These are phyloP conservation scores for Elasticomyces elasticus DNA, from an alignment of 495 filamentous ascomycete genomes.

Conservation along the genomic window DNA sequence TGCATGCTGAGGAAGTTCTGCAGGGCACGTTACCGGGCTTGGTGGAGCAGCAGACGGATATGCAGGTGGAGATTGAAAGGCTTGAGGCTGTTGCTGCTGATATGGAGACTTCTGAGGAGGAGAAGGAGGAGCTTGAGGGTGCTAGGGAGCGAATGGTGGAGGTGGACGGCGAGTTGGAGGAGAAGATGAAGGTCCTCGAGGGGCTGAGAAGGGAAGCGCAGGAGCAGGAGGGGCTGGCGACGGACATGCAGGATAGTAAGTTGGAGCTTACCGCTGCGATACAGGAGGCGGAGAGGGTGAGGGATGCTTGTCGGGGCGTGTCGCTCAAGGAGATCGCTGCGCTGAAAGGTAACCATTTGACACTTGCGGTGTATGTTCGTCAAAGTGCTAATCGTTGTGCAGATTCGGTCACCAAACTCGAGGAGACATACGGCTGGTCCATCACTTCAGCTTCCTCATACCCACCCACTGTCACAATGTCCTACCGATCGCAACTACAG, in stretches of 20 bases:
- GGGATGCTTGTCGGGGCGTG: conserved; percentile 84
- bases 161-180: conserved; percentile 56
- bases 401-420: conserved; percentile 60
- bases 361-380: too few relatives aligned
- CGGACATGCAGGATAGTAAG: conserved; percentile 52
- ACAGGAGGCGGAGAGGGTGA: conserved; percentile 68
- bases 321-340: conserved; percentile 63
- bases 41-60: conserved; percentile 43
- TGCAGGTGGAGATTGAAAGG: conserved; percentile 52
- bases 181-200: conserved; percentile 54
- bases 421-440: conserved; percentile 65
- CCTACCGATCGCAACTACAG: conserved; percentile 66
- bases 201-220: conserved; percentile 53
- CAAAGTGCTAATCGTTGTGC: conserved; percentile 8
- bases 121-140: conserved; percentile 63
- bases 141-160: conserved; percentile 54
- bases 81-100: conserved; percentile 64
- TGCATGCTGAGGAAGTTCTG: conserved; percentile 56
- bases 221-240: conserved; percentile 52
- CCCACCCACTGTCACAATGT: conserved; percentile 55
- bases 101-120: conserved; percentile 52
- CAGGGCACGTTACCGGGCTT: conserved; percentile 55
- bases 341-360: conserved; percentile 49
- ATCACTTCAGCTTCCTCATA: conserved; percentile 52
- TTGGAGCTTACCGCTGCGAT: conserved; percentile 62